Conservation (phyloP, 1,284 basidiomycete species). For the Ganoderma lucidum region DNA sequence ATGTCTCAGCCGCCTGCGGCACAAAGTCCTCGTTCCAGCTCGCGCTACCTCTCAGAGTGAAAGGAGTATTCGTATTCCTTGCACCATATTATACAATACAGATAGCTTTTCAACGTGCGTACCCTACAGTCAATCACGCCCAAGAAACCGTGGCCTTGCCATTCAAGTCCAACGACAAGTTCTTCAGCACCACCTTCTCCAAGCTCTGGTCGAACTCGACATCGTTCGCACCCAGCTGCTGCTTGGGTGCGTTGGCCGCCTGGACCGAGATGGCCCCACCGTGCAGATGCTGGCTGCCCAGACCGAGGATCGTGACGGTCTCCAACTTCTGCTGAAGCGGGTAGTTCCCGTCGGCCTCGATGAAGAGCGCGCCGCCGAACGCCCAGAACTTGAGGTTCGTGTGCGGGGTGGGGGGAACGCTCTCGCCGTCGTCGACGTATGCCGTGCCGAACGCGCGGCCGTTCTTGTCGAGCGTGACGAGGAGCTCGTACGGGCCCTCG, state of each 20-base stretch:
- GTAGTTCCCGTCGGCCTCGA: conserved; percentile 47
- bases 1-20: no score
- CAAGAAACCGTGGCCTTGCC: conserved; percentile 15
- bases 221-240: not conserved
- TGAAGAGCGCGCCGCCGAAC: conserved; percentile 41
- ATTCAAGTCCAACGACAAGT: conserved; percentile 34
- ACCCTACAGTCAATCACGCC: conserved; percentile 1
- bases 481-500: conserved; percentile 52
- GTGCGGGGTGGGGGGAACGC: conserved; percentile 57
- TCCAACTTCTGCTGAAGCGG: conserved; percentile 41
- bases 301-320: conserved; percentile 46
- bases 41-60: not conserved
- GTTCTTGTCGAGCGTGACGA: conserved; percentile 58
- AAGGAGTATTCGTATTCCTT: not conserved
- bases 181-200: conserved; percentile 32
- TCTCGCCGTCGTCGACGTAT: conserved; percentile 73
- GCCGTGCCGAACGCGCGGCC: conserved; percentile 61
- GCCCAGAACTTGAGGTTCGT: conserved; percentile 53
- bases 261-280: not conserved
- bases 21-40: not conserved
- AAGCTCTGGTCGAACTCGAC: conserved; percentile 32
- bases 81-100: not conserved
- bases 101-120: no score
- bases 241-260: not conserved
- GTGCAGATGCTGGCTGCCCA: conserved; percentile 38